A percentile compares a stretch with the other conserved stretches of the same genome.
Conservation (phyloP, 2,329 filamentous ascomycete species). For the Plectosphaerella sp. region DNA sequence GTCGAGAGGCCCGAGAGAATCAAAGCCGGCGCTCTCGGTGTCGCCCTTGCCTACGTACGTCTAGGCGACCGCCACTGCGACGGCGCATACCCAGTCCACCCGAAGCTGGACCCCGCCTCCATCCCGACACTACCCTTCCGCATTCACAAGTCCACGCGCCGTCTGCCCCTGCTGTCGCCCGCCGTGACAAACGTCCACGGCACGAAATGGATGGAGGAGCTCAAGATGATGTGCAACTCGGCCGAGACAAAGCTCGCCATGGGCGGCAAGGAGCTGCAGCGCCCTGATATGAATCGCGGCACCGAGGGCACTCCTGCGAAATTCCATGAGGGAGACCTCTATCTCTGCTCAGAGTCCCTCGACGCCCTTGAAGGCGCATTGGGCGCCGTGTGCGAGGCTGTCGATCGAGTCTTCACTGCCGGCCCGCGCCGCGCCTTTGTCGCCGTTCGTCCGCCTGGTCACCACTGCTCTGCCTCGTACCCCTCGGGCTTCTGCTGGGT, state of each 20-base stretch:
- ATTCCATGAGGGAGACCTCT: slow-evolving; percentile 86
- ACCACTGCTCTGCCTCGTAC: slow-evolving; percentile 85
- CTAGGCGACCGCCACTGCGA: slow-evolving; percentile 76
- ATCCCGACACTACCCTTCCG: slow-evolving; percentile 69
- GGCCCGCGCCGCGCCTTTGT: slow-evolving; percentile 80
- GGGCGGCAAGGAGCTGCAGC: slow-evolving; percentile 72
- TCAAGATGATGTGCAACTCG: slow-evolving; percentile 77
- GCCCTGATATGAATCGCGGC: slow-evolving; percentile 58
- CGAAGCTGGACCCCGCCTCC: slow-evolving; percentile 48
- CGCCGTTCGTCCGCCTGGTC: slow-evolving; percentile 85
- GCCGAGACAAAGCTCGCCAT: slow-evolving; percentile 74
- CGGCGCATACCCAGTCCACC: slow-evolving; percentile 63
- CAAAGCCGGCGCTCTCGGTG: slow-evolving; percentile 74
- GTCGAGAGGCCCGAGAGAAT: slow-evolving; percentile 92
- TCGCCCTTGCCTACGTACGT: slow-evolving; percentile 86
- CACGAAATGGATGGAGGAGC: slow-evolving; percentile 86
- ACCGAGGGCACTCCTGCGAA: slow-evolving; percentile 41
- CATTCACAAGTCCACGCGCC: slow-evolving; percentile 75
- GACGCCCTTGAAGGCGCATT: slow-evolving; percentile 86
- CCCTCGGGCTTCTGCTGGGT: slow-evolving; percentile 98
- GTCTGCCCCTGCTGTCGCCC: slow-evolving; percentile 65
- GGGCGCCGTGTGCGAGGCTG: slow-evolving; percentile 88
- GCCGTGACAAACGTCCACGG: slow-evolving; percentile 91
- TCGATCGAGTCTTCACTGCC: slow-evolving; percentile 73
- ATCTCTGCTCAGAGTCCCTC: slow-evolving; percentile 81